phyloP scores from a whole-genome alignment of 129 eudicot genomes.

The Glebionis coronaria region DNA sequence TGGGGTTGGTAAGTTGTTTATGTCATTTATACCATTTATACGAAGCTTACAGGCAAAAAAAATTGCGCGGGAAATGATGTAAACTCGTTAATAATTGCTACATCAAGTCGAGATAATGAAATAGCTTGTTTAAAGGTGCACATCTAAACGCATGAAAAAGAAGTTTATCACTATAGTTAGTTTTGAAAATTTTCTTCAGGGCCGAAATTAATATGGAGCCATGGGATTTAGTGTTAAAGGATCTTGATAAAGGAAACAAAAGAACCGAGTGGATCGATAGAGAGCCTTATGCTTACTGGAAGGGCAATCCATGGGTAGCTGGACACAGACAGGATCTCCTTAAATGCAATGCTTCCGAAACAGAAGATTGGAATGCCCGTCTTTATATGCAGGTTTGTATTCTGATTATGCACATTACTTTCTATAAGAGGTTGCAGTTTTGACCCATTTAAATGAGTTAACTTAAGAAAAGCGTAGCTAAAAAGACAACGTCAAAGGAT shows the following conservation, averaged over 20 bases:
- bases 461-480: no score
- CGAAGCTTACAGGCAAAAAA: no score
- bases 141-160: not conserved
- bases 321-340: conserved; percentile 65
- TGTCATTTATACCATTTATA: not conserved
- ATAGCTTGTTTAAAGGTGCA: no score
- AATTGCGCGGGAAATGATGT: no score
- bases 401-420: not conserved
- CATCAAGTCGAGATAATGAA: no score
- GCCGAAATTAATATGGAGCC: conserved; percentile 80
- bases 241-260: conserved; percentile 56
- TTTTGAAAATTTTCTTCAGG: conserved; percentile 32
- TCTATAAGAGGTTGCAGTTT: no score
- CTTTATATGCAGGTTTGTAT: conserved; percentile 54
- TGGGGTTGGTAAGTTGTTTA: conserved; percentile 83
- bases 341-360: conserved; percentile 68
- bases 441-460: no score
- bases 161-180: not conserved
- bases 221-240: conserved; percentile 65
- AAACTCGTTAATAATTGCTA: no score
- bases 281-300: conserved; percentile 92
- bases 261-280: conserved; percentile 59
- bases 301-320: conserved; percentile 81
- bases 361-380: conserved; percentile 79
- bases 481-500: no score